These are phyloP conservation scores for Podospora didyma DNA, from an alignment of 495 filamentous ascomycete species.

Conservation along the genomic window DNA sequence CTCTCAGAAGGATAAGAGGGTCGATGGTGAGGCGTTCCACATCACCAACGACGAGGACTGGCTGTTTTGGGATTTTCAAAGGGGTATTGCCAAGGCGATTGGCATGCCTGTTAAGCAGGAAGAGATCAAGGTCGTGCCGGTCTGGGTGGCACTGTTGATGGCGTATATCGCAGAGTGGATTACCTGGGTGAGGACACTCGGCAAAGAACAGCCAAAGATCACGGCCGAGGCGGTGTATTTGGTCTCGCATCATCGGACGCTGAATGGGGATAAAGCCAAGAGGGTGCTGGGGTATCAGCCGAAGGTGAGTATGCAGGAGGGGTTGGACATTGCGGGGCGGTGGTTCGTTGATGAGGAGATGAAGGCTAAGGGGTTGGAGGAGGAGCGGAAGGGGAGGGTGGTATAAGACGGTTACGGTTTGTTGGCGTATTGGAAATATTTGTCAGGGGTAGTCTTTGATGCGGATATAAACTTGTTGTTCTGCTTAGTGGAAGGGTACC, in stretches of 20 bases:
- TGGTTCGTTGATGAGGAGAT: constrained; percentile 5
- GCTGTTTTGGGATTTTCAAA: constrained; percentile 56
- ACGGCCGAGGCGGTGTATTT: constrained; percentile 11
- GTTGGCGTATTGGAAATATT: no score
- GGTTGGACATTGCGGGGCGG: constrained; percentile 26
- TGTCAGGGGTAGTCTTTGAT: no score
- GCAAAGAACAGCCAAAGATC: constrained; percentile 7
- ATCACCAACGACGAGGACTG: constrained; percentile 62
- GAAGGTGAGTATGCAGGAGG: constrained; percentile 52
- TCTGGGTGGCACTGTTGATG: constrained; percentile 43
- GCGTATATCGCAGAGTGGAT: constrained; percentile 47
- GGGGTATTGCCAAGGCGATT: constrained; percentile 39
- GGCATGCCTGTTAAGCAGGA: constrained; percentile 12
- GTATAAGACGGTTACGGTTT: no score
- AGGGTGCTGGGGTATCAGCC: constrained; percentile 56
- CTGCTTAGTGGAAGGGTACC: no score
- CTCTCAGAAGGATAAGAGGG: constrained; percentile 36
- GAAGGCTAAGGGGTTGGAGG: not conserved
- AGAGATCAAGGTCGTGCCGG: constrained; percentile 40
- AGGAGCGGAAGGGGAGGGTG: no score
- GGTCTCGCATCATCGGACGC: constrained; percentile 10
- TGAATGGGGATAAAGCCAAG: constrained; percentile 53
- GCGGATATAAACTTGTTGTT: no score
- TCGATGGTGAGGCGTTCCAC: constrained; percentile 60
- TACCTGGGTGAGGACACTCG: constrained; percentile 39